Conservation (phyloP, 352 stramenopile genomes). For the Salisapilia sapeloensis region DNA sequence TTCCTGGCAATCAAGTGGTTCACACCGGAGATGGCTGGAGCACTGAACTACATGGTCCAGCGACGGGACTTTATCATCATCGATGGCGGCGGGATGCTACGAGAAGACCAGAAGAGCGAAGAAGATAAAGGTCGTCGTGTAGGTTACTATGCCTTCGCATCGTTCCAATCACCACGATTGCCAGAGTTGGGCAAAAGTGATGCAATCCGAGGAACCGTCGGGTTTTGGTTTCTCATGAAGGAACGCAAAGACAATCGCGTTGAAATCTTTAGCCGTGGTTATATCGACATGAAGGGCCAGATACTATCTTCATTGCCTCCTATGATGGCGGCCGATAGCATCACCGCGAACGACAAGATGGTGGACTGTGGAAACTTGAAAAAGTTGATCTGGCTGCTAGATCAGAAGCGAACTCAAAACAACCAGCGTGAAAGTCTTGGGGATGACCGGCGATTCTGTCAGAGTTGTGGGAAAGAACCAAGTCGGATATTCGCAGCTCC, state of each 20-base stretch:
- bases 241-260: constrained; percentile 8
- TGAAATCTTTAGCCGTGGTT: constrained; percentile 31
- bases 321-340: constrained; percentile 13
- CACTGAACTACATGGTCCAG: constrained; percentile 17
- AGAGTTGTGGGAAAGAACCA: no score
- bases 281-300: constrained; percentile 13
- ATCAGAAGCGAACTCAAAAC: no score
- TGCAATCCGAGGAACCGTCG: constrained; percentile 15
- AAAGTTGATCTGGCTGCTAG: constrained; percentile 45
- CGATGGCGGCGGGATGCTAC: constrained; percentile 29
- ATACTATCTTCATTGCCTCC: constrained; percentile 13
- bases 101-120: no score
- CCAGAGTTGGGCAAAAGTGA: no score
- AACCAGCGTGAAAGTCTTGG: no score
- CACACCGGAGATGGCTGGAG: constrained; percentile 18
- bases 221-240: constrained; percentile 22
- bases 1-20: constrained; percentile 45
- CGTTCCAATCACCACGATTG: no score
- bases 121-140: no score
- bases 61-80: constrained; percentile 27
- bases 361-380: constrained; percentile 43
- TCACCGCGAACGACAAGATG: constrained; percentile 17
- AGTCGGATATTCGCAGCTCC: no score
- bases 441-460: no score
- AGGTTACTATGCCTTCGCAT: no score